Evolutionary conservation across 306 rosid genomes (phyloP), one percentile per base, ranked within the genome.

Genomic region (Gastrolobium bilobum): DNA sequence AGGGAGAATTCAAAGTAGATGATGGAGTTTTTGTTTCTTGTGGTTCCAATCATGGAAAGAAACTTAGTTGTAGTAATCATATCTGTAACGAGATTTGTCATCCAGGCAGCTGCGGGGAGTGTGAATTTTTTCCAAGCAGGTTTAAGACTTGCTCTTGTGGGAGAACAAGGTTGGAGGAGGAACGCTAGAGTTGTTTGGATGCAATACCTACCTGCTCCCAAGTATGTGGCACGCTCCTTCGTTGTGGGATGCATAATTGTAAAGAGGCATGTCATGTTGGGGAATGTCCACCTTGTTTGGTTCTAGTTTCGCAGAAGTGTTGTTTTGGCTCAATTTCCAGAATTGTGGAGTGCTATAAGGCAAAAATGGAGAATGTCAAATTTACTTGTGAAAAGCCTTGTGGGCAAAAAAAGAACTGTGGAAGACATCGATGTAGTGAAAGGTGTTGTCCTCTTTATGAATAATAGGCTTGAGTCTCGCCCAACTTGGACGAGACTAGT

Each of bases 371-470:
- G 82, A 75, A 58, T 29, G 91, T 80, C 71, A 78, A 81, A 26
- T 94, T 89, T 73, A 85, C 88, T 71, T 94, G 98, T 79, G 97
- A 90, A 69, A 92, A 82, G 87, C 86, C 94, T 53, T 94, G 98
- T 81, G 98, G 97, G 61, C 80, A 63, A 75, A 94, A 94, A 82
- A 94, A 92, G 89, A 94, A 82, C 73, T 94, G 98, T 80, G 98
- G 98, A 84, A 90, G 97, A 84, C 98, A 94, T 59, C 89, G 97
- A 40, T 94, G 98, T 70, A 94, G 88, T 65, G 97, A 92, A 77
- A 81, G 88, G 69, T 94, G 98, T 78, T 94, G 98, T 73, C 97
- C 94, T 57, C 87, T 86, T 58, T 87, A 91, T 37, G n/a, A n/a
- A n/a, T n/a, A n/a, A n/a, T n/a, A n/a, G n/a, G n/a, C n/a, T n/a